Evolutionary conservation across 1,284 basidiomycete genomes (phyloP), one percentile per base, ranked within the genome.

Genomic region (Ceratobasidium sp.): DNA sequence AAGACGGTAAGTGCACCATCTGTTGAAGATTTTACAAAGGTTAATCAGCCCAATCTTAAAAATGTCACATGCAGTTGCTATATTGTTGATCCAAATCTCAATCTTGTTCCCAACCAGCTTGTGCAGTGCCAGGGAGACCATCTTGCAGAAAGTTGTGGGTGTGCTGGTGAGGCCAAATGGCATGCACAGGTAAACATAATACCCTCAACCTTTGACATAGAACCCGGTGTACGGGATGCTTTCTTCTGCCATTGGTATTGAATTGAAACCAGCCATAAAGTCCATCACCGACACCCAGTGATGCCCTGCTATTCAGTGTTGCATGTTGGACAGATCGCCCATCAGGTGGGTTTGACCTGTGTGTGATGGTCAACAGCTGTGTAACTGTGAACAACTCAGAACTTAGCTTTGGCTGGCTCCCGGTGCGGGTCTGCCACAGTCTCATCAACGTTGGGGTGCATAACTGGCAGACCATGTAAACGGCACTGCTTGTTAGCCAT

Each of bases 361-460:
- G 81, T 82, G 7, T 71, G 80, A 26, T 70, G 66, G 77, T 82
- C 82, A 28, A 82, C 61, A 28, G 71, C 66, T 28, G 58, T 55
- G 63, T 78, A 82, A 28, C 79, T 80, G 46, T 82, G 82, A 56
- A 77, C 77, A 20, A 82, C 64, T 26, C 79, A 60, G 77, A 75
- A 82, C n/a, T n/a, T n/a, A n/a, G n/a, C n/a, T n/a, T n/a, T n/a
- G n/a, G n/a, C n/a, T n/a, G n/a, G n/a, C n/a, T n/a, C n/a, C n/a
- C n/a, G n/a, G n/a, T n/a, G n/a, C n/a, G n/a, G n/a, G n/a, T n/a
- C n/a, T n/a, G n/a, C n/a, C n/a, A n/a, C n/a, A 15, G 23, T n/a
- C 2, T 9, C 55, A 5, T 71, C 69, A 1, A 71, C 33, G 28
- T 71, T 55, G 6, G 69, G 69, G 53, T 55, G 58, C 69, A 71